Evolutionary conservation across 2,329 filamentous ascomycete species (phyloP), one percentile per base, ranked within the genome.

Genomic region (Cyanodermella asteris): DNA sequence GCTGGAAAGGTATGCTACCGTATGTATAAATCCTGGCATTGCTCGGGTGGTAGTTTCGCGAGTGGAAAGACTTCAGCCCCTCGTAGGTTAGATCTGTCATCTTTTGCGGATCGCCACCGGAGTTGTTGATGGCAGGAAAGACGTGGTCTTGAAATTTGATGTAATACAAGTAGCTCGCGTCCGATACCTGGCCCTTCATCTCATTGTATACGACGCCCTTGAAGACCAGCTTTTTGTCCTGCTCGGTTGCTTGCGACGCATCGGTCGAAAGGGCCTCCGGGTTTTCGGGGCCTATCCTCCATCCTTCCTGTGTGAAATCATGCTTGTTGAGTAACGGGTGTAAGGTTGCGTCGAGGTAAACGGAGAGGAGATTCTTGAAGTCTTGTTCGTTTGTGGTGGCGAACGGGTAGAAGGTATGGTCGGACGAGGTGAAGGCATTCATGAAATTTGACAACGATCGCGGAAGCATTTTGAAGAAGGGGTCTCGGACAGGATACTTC

Each of bases 381-480:
- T 97, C 87, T 46, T 91, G 80, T 12, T 68, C 60, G 41, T 97
- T 97, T 13, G 87, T 97, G 3, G 87, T 97, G 28, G 87, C 82
- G 48, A 97, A 97, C 2, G 87, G 87, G 44, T 97, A 97, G 37
- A 80, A 91, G 7, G 87, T 97, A 47, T 97, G 82, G 42, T 94
- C 84, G 13, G 81, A 75, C 14, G 82, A 81, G 20, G 87, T 97
- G 45, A 94, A 91, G 32, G 87, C 87, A 48, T 97, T 97, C 87
- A 97, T 97, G 45, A 93, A 97, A 51, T 94, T 97, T 35, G 87
- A 93, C n/a, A 97, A 62, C 5, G 87, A 93, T 38, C 87, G 71
- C 13, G 87, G 87, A 14, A 97, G 64, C 87, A 97, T 97, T 63
- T 94, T 97, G 61, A 97, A 97, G 59, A 97, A 97, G 0, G 87